Evolutionary conservation across 768 basidiomycete genomes (phyloP).

Genomic region (Rhodotorula taiwanensis): DNA sequence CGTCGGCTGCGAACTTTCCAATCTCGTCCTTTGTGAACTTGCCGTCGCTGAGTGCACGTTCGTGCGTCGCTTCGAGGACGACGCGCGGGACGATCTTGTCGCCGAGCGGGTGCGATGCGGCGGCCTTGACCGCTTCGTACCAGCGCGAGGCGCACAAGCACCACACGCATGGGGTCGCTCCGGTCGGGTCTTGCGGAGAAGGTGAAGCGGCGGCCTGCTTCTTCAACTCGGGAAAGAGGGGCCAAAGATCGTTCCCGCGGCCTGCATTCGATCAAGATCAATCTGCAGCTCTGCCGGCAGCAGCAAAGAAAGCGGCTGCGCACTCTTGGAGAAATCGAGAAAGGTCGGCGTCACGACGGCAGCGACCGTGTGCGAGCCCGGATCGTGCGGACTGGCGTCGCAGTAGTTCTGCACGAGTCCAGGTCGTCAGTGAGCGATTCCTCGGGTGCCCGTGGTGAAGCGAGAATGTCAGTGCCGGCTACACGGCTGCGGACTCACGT

Average conservation of each 20-base stretch:
- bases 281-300: background rate
- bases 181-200: constrained; percentile 5
- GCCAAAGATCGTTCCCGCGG: constrained; percentile 2
- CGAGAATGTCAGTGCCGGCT: background rate
- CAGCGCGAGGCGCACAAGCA: constrained; percentile 31
- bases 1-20: constrained; percentile 2
- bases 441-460: no score
- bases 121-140: constrained; percentile 17
- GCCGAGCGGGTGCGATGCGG: constrained; percentile 12
- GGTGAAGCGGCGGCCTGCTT: background rate
- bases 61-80: constrained; percentile 33
- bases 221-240: constrained; percentile 4
- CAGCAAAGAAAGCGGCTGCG: background rate
- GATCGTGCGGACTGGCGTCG: constrained; percentile 23
- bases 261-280: background rate
- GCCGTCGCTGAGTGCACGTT: constrained; percentile 14
- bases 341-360: constrained; percentile 23
- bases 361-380: constrained; percentile 25
- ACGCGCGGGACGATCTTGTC: constrained; percentile 30
- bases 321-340: constrained; percentile 25
- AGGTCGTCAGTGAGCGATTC: no score
- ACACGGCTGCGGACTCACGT: background rate
- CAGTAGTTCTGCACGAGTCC: constrained; percentile 19
- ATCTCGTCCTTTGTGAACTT: constrained; percentile 6
- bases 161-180: constrained; percentile 18